Base-by-base conservation (phyloP, 192 early-diverging fungal genomes). In the Thamnidium elegans region DNA sequence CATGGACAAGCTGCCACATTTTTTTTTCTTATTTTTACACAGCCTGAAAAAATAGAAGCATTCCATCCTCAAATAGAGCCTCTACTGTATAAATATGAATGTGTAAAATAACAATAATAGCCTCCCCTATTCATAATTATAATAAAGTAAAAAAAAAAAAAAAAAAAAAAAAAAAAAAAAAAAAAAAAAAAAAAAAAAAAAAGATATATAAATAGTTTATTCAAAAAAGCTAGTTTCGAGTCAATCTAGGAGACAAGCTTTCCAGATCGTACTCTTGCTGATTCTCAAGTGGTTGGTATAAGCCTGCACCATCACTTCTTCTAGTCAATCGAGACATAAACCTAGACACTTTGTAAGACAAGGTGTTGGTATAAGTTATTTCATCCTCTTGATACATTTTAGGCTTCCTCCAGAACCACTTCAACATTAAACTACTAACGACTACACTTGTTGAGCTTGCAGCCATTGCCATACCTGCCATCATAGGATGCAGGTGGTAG, bases 391-490 rank as follows among this genome's bases (percentile, higher is more conserved):
- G 31, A 56, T 30, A 26, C 74, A 74, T 66, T 6, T n/a, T 17
- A 42, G 83, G 83, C 26, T 79, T 82, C 58, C 44, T 70, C 83
- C 83, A 84, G 65, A 58, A 50, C 61, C 70, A 70, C 62, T 92
- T 92, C 19, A 98, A 84, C 72, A 90, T 72, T 61, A 98, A 70
- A 55, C 92, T 94, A 45, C 88, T 90, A 46, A 83, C 77, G 43
- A 98, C 94, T n/a, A 98, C 96, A 69, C 87, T 90, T 17, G 96
- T 87, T 19, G 90, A 92, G 53, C 86, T 89, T 63, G 90, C 82
- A 0, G 94, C 94, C 96, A 98, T 98, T 34, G 93, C 91, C 68
- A 93, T 76, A 14, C 96, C 95, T 0, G 94, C 92, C 71, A 94
- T 76, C 89, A 97, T 94, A 0, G 96, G 93, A 32, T 86, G 94